Conservation (phyloP, 345 rosid species). For the Boechera retrofracta region DNA sequence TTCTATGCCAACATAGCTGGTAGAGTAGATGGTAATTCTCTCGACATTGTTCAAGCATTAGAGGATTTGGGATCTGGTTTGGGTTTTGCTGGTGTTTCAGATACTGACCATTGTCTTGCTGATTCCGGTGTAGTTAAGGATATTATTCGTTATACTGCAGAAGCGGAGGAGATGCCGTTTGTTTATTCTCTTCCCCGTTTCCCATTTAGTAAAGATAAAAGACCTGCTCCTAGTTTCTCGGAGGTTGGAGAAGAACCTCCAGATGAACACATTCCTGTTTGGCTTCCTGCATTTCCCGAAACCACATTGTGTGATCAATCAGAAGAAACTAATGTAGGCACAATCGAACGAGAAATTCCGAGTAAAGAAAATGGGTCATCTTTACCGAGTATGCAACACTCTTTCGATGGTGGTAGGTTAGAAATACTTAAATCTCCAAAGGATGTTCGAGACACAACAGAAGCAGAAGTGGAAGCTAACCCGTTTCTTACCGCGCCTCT, state of each 20-base stretch:
- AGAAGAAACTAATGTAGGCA: slow-evolving; percentile 44
- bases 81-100: slow-evolving; percentile 71
- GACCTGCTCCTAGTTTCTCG: slow-evolving; percentile 53
- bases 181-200: slow-evolving; percentile 67
- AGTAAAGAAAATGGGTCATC: slow-evolving; percentile 47
- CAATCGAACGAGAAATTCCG: slow-evolving; percentile 43
- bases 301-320: slow-evolving; percentile 47
- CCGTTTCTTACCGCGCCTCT: slow-evolving; percentile 75
- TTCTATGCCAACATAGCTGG: slow-evolving; percentile 67
- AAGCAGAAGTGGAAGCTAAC: slow-evolving; percentile 50
- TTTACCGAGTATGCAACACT: slow-evolving; percentile 49
- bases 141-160: slow-evolving; percentile 60
- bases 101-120: slow-evolving; percentile 61
- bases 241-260: slow-evolving; percentile 70
- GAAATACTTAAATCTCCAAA: slow-evolving; percentile 50
- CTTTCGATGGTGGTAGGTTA: slow-evolving; percentile 47
- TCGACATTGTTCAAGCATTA: slow-evolving; percentile 74
- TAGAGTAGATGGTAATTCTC: slow-evolving; percentile 62
- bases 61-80: slow-evolving; percentile 65
- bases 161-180: slow-evolving; percentile 62
- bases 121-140: slow-evolving; percentile 68
- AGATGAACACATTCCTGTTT: slow-evolving; percentile 70
- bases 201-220: slow-evolving; percentile 61
- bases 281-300: slow-evolving; percentile 83
- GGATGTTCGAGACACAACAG: slow-evolving; percentile 44